Percentiles rank a stretch among this genome's conserved stretches.
phyloP scores from a whole-genome alignment of 352 stramenopile genomes.

The Globisporangium lucens region DNA sequence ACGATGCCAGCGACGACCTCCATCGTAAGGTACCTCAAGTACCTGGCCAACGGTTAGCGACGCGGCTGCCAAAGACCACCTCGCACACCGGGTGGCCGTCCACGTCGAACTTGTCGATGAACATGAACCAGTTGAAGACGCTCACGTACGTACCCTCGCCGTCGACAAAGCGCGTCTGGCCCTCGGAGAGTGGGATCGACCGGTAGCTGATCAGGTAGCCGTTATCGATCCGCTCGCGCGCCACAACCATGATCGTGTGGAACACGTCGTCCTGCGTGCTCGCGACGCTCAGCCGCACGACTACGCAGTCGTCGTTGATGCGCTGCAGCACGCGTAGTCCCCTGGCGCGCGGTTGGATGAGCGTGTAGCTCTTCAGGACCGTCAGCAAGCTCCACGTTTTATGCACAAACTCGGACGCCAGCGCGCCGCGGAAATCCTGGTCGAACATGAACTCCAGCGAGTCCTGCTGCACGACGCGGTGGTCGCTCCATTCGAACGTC shows the following conservation, averaged over 20 bases:
- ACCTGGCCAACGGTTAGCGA: not conserved
- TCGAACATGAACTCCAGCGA: not conserved
- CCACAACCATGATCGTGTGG: not conserved
- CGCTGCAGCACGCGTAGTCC: not conserved
- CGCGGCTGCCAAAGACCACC: not conserved
- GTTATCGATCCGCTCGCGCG: not conserved
- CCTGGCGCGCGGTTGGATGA: not conserved
- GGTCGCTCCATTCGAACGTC: not conserved
- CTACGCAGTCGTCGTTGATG: not conserved
- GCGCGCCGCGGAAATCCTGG: not conserved
- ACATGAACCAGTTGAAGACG: constrained; percentile 1
- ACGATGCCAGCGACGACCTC: not conserved
- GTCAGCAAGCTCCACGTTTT: not conserved
- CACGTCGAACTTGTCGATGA: not conserved
- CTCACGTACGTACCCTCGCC: not conserved
- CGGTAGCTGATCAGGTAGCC: not conserved
- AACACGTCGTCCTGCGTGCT: not conserved
- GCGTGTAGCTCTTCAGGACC: not conserved
- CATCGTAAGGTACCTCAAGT: not conserved
- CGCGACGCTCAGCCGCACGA: not conserved
- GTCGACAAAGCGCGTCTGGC: not conserved
- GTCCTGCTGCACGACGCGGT: not conserved
- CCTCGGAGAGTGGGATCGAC: not conserved
- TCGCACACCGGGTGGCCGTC: not conserved
- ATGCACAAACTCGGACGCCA: not conserved